These are phyloP conservation scores for Arthrocladium fulminans DNA, from an alignment of 2,329 filamentous ascomycete genomes.

Conservation along the genomic window DNA sequence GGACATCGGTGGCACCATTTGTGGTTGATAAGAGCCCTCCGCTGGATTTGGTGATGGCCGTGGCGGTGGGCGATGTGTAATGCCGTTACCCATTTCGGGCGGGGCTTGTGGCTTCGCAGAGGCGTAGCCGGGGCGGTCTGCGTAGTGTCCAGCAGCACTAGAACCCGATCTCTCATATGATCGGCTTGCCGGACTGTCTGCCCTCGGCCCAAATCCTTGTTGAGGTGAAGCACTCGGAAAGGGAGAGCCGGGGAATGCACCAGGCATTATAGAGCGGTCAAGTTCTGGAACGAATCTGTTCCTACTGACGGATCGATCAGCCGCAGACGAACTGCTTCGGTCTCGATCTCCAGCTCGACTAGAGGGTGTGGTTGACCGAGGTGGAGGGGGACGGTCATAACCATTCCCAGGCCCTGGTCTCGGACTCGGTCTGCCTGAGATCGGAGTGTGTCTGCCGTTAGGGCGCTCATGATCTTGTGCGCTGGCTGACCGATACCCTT, in stretches of 20 bases:
- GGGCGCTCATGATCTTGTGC: not conserved
- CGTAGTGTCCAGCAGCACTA: not conserved
- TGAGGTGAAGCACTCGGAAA: slow-evolving; percentile 18
- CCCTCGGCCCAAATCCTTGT: not conserved
- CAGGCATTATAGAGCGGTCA: slow-evolving; percentile 11
- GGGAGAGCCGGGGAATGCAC: slow-evolving; percentile 10
- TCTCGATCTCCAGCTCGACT: slow-evolving; percentile 30
- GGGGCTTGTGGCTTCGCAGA: slow-evolving; percentile 28
- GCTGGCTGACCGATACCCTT: not conserved
- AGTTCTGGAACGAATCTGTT: slow-evolving; percentile 44
- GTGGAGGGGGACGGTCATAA: slow-evolving; percentile 2
- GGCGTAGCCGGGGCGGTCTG: slow-evolving; percentile 27
- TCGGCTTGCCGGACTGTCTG: not conserved
- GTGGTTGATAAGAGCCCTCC: not conserved
- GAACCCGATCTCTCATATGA: slow-evolving; percentile 5
- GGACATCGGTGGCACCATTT: not conserved
- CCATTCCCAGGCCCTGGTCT: not conserved
- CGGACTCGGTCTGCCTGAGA: not conserved
- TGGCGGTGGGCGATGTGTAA: slow-evolving; percentile 20
- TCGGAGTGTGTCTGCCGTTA: slow-evolving; percentile 1
- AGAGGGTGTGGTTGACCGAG: slow-evolving; percentile 23
- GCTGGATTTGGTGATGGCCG: slow-evolving; percentile 4
- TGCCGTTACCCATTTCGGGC: slow-evolving; percentile 15
- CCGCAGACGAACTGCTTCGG: slow-evolving; percentile 47
- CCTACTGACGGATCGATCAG: slow-evolving; percentile 47